These are phyloP conservation scores for Tuber aestivum DNA, from an alignment of 495 filamentous ascomycete species.

Conservation along the genomic window DNA sequence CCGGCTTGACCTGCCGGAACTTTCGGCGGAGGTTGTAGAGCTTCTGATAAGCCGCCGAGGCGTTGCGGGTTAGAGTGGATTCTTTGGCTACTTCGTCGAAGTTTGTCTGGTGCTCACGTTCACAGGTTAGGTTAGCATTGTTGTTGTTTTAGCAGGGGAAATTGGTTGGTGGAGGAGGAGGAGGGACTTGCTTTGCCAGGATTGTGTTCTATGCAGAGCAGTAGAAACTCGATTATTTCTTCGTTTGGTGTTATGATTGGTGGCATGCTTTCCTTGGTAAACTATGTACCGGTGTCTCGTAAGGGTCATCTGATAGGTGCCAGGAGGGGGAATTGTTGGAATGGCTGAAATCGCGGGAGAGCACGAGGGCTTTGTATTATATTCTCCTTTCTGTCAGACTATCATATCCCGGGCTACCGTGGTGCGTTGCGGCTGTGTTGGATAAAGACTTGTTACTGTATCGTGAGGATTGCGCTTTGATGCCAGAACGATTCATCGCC, in stretches of 20 bases:
- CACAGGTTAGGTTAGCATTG: not conserved
- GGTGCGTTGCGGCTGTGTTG: not conserved
- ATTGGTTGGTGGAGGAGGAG: not conserved
- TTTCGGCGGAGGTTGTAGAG: constrained; percentile 6
- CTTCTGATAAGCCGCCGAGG: constrained; percentile 8
- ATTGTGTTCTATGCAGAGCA: constrained; percentile 12
- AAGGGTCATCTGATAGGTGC: not conserved
- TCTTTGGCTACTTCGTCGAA: constrained; percentile 13
- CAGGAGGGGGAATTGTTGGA: not conserved
- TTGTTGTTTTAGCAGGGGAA: not conserved
- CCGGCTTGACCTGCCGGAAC: constrained; percentile 3
- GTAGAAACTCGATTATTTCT: constrained; percentile 9
- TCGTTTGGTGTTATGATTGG: constrained; percentile 1
- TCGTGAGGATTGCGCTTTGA: not conserved
- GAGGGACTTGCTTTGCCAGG: not conserved
- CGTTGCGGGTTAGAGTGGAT: constrained; percentile 2
- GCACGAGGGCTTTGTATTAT: not conserved
- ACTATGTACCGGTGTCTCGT: not conserved
- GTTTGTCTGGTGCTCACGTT: constrained; percentile 1
- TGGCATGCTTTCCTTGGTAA: constrained; percentile 5
- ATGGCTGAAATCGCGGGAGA: not conserved
- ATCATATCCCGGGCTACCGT: not conserved
- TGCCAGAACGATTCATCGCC: not conserved
- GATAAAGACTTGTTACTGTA: not conserved
- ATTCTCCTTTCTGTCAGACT: not conserved